A percentile compares a stretch with the other conserved stretches of the same genome.
These are phyloP conservation scores for Asterophora parasitica DNA, from an alignment of 768 basidiomycete species.

Conservation along the genomic window DNA sequence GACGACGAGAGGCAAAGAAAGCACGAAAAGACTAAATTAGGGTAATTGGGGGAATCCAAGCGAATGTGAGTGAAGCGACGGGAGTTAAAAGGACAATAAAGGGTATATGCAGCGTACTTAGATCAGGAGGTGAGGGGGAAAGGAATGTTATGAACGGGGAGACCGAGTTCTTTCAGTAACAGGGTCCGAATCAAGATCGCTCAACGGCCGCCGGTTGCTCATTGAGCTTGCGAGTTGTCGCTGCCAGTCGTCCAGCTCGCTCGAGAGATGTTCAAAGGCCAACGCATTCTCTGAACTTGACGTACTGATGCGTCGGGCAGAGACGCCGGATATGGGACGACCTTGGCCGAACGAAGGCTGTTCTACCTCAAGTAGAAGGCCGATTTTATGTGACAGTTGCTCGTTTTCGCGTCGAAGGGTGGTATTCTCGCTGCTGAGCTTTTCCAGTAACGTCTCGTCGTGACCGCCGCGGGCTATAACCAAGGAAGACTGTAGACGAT, in stretches of 20 bases:
- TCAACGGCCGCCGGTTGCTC: conserved; percentile 65
- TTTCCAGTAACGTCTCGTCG: conserved; percentile 75
- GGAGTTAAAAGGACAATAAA: conserved; percentile 25
- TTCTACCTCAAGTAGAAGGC: conserved; percentile 81
- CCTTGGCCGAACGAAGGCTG: conserved; percentile 65
- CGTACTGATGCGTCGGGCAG: conserved; percentile 59
- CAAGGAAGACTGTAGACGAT: conserved; percentile 68
- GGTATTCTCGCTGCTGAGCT: conserved; percentile 77
- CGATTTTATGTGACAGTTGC: conserved; percentile 88
- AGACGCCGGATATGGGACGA: conserved; percentile 55
- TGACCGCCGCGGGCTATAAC: conserved; percentile 70
- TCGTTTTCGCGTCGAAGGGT: conserved; percentile 81
- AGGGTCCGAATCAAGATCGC: conserved; percentile 63
- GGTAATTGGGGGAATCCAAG: conserved; percentile 46
- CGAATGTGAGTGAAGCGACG: conserved; percentile 40
- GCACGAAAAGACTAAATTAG: conserved; percentile 29
- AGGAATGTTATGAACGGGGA: conserved; percentile 41
- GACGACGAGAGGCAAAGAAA: conserved; percentile 24
- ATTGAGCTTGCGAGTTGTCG: conserved; percentile 77
- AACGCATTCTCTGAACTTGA: conserved; percentile 80
- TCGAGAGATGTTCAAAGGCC: conserved; percentile 73
- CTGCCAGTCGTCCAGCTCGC: conserved; percentile 84
- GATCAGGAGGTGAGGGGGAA: conserved; percentile 29
- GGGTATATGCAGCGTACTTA: conserved; percentile 44
- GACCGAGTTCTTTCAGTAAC: conserved; percentile 58